Percentiles rank a stretch among this genome's conserved stretches.
Conservation (phyloP, 345 rosid genomes). For the Cochlearia excelsa region DNA sequence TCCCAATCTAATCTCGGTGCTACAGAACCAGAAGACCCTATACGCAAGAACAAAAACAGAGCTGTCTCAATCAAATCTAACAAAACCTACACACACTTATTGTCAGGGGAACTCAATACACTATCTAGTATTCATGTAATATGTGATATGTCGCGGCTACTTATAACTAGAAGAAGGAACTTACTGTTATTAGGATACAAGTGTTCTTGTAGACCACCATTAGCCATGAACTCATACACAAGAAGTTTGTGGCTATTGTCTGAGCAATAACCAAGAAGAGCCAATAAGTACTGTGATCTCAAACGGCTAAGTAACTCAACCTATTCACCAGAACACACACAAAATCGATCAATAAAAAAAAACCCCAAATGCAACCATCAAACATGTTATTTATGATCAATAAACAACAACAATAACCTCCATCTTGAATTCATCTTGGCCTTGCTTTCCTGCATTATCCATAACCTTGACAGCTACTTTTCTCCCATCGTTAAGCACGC, state of each 20-base stretch:
- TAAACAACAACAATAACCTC: conserved; percentile 50
- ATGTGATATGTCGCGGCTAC: too few species aligned
- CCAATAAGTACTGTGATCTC: conserved; percentile 65
- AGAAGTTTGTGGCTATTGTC: conserved; percentile 60
- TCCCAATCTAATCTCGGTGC: conserved; percentile 60
- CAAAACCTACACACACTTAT: neutral
- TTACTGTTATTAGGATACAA: conserved; percentile 66
- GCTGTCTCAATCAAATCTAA: conserved; percentile 3
- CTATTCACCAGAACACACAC: conserved; percentile 31
- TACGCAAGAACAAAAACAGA: neutral
- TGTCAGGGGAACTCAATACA: neutral
- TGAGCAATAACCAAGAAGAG: conserved; percentile 78
- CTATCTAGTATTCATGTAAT: conserved; percentile 5
- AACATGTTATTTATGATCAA: neutral
- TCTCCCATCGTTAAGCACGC: conserved; percentile 60
- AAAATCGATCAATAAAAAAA: conserved; percentile 11
- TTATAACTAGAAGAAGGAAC: neutral
- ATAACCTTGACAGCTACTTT: conserved; percentile 77
- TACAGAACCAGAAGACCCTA: conserved; percentile 52
- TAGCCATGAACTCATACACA: conserved; percentile 83
- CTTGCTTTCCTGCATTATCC: conserved; percentile 90
- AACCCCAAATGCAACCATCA: neutral
- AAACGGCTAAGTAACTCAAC: conserved; percentile 82
- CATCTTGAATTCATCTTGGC: conserved; percentile 85
- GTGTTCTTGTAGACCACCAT: conserved; percentile 86